These are phyloP conservation scores for Podaxis mareebaensis DNA, from an alignment of 768 basidiomycete species.

Conservation along the genomic window DNA sequence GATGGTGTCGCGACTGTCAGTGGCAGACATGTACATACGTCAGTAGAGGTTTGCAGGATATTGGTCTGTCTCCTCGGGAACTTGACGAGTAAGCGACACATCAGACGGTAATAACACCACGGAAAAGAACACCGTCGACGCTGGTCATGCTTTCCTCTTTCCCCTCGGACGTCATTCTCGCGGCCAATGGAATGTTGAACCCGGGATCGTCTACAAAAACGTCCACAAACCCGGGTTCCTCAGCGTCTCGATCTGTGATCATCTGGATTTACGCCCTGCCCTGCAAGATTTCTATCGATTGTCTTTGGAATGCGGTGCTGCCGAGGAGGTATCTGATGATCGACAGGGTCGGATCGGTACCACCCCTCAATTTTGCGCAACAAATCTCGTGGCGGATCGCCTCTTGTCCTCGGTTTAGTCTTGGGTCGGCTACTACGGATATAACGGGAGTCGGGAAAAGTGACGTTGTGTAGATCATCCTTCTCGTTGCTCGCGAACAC, in stretches of 20 bases:
- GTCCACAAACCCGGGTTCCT: constrained; percentile 12
- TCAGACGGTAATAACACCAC: constrained; percentile 5
- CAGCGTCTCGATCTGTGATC: not conserved
- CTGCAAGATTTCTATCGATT: constrained; percentile 1
- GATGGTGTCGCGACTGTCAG: not conserved
- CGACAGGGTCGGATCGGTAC: constrained; percentile 2
- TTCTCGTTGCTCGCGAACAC: not conserved
- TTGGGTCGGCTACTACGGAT: constrained; percentile 6
- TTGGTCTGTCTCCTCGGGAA: constrained; percentile 8
- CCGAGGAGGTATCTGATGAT: constrained; percentile 10
- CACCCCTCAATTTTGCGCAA: too few species aligned
- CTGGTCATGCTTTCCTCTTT: not conserved
- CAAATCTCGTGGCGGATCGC: not conserved
- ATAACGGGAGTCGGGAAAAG: constrained; percentile 4
- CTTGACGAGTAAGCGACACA: not conserved
- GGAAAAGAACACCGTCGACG: not conserved
- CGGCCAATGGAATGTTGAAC: constrained; percentile 14
- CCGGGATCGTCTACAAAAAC: constrained; percentile 12
- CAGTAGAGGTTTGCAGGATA: not conserved
- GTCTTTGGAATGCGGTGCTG: not conserved
- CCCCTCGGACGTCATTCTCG: constrained; percentile 6
- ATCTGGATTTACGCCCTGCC: not conserved
- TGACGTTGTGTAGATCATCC: not conserved
- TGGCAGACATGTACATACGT: not conserved
- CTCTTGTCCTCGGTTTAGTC: constrained; percentile 10